Base-by-base conservation (phyloP, 2,329 filamentous ascomycete genomes). In the Colletotrichum sp. region DNA sequence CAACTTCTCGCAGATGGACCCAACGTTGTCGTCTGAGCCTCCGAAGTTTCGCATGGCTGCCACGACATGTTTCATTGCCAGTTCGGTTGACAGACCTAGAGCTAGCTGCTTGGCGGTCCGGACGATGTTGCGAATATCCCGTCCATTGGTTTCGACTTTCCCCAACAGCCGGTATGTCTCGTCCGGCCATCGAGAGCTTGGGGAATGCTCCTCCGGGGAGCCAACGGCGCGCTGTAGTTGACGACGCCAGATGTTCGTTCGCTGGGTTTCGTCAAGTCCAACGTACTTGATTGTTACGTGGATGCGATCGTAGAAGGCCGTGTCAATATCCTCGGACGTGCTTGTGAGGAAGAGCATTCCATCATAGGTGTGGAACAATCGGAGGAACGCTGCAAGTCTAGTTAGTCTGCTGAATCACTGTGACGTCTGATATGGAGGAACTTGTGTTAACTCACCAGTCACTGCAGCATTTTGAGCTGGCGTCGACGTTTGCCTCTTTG, bases 391-490 rank as follows among this genome's bases (percentile, higher is more conserved):
- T 52, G 21, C 4, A 8, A 59, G 24, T 0, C 26, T 7, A 12
- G 9, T 59, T 1, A 18, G 13, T 28, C 3, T 28, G 16, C 55
- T 28, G 0, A 2, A 28, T 24, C 13, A 9, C 7, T 2, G 7
- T 1, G 2, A 3, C 21, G n/a, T 16, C 1, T 57, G 6, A 24
- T 2, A 1, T 9, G 0, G 6, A 57, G 21, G 1, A 4, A 57
- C n/a, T 16, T 8, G 1, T 57, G 21, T 16, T 0, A 10, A 57
- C n/a, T 0, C 10, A 49, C 44, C n/a, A 6, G 18, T 49, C 0
- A 49, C 6, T 0, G n/a, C 0, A 13, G n/a, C 44, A 7, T 49
- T 49, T 49, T 21, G 44, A 0, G 0, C 44, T 1, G 44, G 10
- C 3, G 10, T 49, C 0, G 6, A 49, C 0, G 10, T 4, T 49